phyloP scores from a whole-genome alignment of 345 rosid species.

The Citrus reticulata region DNA sequence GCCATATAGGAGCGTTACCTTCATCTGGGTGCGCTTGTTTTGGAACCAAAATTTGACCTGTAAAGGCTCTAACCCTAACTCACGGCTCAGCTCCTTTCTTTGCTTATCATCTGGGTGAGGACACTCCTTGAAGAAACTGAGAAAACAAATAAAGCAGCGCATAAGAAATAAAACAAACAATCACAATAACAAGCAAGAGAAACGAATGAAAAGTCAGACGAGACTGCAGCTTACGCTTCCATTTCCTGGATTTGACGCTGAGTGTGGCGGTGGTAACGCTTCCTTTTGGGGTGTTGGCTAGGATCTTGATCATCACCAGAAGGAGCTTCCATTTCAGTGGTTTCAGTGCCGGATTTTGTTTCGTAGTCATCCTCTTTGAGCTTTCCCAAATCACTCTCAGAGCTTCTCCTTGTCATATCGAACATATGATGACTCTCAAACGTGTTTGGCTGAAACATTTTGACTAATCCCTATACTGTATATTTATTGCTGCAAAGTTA shows the following conservation, averaged over 20 bases:
- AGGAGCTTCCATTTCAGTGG: slow-evolving; percentile 50
- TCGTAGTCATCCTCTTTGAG: slow-evolving; percentile 73
- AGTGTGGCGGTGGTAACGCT: slow-evolving; percentile 93
- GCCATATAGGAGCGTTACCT: slow-evolving; percentile 39
- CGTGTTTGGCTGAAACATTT: slow-evolving; percentile 73
- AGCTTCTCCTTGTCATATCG: slow-evolving; percentile 54
- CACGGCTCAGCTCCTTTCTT: slow-evolving; percentile 79
- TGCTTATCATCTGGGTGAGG: slow-evolving; percentile 98
- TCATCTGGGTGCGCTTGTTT: slow-evolving; percentile 96
- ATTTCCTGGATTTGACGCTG: slow-evolving; percentile 95
- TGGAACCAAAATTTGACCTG: slow-evolving; percentile 99
- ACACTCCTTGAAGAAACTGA: slow-evolving; percentile 86
- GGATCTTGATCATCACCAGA: slow-evolving; percentile 82
- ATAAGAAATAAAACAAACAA: not conserved
- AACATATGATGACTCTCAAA: slow-evolving; percentile 68
- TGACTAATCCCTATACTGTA: slow-evolving; percentile 2
- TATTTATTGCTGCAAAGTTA: not conserved
- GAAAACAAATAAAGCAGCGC: not conserved
- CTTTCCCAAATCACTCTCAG: slow-evolving; percentile 58
- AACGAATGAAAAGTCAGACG: not conserved
- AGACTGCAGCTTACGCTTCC: slow-evolving; percentile 67
- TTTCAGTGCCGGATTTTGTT: slow-evolving; percentile 72
- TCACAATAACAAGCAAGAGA: not conserved
- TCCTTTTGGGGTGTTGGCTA: slow-evolving; percentile 61
- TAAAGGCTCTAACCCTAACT: slow-evolving; percentile 72